Conservation (phyloP, 345 rosid genomes). For the Viola odorata region DNA sequence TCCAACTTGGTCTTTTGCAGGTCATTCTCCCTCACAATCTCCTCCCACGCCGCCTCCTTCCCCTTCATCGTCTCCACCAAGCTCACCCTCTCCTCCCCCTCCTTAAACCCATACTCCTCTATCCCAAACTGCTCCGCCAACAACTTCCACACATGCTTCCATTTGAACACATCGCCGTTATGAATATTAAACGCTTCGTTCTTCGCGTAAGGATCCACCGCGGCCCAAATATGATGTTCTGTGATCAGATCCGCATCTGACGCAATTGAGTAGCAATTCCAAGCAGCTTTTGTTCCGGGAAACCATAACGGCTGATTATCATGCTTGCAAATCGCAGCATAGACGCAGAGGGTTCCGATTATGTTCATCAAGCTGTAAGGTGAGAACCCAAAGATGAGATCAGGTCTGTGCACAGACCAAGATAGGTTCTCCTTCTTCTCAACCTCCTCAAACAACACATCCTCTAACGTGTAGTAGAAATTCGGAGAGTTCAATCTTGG, state of each 20-base stretch:
- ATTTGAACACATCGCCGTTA: conserved; percentile 74
- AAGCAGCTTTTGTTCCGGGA: conserved; percentile 55
- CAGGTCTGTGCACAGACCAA: conserved; percentile 72
- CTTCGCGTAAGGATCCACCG: conserved; percentile 55
- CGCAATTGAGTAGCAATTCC: conserved; percentile 48
- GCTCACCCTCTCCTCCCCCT: conserved; percentile 37
- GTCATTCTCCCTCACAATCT: conserved; percentile 68
- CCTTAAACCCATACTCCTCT: conserved; percentile 59
- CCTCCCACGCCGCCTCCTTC: conserved; percentile 66
- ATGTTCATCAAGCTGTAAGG: conserved; percentile 72
- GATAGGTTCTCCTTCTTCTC: conserved; percentile 48
- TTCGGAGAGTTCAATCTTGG: conserved; percentile 50
- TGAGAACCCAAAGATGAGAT: conserved; percentile 60
- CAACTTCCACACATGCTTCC: conserved; percentile 81
- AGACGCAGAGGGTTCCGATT: conserved; percentile 53
- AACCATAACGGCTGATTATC: conserved; percentile 51
- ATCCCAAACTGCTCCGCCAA: conserved; percentile 80
- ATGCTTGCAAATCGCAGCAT: conserved; percentile 78
- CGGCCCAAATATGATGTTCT: conserved; percentile 86
- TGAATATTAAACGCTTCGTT: conserved; percentile 70
- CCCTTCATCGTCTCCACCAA: conserved; percentile 64
- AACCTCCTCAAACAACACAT: conserved; percentile 51
- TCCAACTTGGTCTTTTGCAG: conserved; percentile 44
- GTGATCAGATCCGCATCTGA: conserved; percentile 77
- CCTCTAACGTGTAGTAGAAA: conserved; percentile 60